A percentile compares a stretch with the other conserved stretches of the same genome.
phyloP scores from a whole-genome alignment of 352 stramenopile species.

The Aphanomyces astaci region DNA sequence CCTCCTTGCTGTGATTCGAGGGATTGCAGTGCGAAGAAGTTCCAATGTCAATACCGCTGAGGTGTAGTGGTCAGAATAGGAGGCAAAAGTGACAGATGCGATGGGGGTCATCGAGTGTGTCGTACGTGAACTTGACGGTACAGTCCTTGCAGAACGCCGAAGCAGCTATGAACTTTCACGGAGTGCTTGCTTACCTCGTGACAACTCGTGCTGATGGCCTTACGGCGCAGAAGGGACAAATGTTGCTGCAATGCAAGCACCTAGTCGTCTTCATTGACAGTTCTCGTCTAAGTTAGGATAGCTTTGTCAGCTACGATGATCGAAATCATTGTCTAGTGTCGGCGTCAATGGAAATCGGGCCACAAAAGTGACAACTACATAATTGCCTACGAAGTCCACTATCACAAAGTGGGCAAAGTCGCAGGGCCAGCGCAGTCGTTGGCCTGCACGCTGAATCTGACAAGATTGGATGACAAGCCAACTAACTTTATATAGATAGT shows the following conservation, averaged over 20 bases:
- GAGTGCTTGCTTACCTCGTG: slow-evolving; percentile 4
- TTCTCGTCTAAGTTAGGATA: not conserved
- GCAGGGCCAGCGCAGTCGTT: too few relatives aligned
- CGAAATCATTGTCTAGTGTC: not conserved
- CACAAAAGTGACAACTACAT: too few relatives aligned
- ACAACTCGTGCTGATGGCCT: not conserved
- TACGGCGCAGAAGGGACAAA: slow-evolving; percentile 1
- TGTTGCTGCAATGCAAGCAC: not conserved
- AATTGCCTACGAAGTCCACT: too few relatives aligned
- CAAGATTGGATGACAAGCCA: too few relatives aligned
- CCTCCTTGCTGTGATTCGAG: too few relatives aligned
- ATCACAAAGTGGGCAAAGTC: too few relatives aligned
- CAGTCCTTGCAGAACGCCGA: slow-evolving; percentile 4
- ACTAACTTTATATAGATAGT: too few relatives aligned
- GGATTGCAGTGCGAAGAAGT: too few relatives aligned
- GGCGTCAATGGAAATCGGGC: not conserved
- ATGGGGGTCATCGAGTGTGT: not conserved
- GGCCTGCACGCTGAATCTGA: too few relatives aligned
- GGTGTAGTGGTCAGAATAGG: too few relatives aligned
- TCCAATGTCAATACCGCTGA: too few relatives aligned
- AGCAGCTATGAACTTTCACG: too few relatives aligned
- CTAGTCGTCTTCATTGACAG: not conserved
- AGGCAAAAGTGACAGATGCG: not conserved
- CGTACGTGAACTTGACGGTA: not conserved
- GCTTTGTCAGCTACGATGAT: slow-evolving; percentile 1